phyloP scores from a whole-genome alignment of 345 rosid species.

The Erodium maritimum region DNA sequence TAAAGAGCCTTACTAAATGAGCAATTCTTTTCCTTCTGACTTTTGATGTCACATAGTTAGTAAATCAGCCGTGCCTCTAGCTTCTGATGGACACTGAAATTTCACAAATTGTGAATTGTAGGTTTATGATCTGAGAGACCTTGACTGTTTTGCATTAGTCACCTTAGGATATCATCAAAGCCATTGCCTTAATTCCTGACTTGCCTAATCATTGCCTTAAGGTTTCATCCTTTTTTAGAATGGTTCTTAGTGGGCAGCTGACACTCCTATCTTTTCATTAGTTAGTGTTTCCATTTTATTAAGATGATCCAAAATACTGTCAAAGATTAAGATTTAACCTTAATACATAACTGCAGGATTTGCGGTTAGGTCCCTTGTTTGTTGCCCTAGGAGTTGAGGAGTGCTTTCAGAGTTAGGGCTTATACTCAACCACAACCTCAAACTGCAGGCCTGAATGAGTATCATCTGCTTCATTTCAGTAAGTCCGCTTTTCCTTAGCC shows the following conservation, averaged over 20 bases:
- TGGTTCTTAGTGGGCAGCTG: background rate
- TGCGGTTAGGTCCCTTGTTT: slow-evolving; percentile 31
- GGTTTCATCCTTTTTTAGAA: slow-evolving; percentile 1
- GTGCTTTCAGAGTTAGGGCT: slow-evolving; percentile 39
- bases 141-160: background rate
- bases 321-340: slow-evolving; percentile 18
- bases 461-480: slow-evolving; percentile 35
- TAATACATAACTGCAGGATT: slow-evolving; percentile 39
- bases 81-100: background rate
- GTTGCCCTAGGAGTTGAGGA: slow-evolving; percentile 40
- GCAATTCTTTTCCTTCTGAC: background rate
- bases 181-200: background rate
- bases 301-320: slow-evolving; percentile 16
- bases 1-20: background rate
- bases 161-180: background rate
- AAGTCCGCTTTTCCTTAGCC: slow-evolving; percentile 37
- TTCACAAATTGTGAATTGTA: background rate
- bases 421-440: slow-evolving; percentile 14
- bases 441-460: slow-evolving; percentile 35
- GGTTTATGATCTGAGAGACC: background rate
- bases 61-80: background rate
- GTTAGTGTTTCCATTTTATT: slow-evolving; percentile 16
- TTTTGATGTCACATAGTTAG: background rate
- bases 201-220: background rate
- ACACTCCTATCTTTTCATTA: slow-evolving; percentile 2